These are phyloP conservation scores for Phialemoniopsis sp. DNA, from an alignment of 2,329 filamentous ascomycete genomes.

Conservation along the genomic window DNA sequence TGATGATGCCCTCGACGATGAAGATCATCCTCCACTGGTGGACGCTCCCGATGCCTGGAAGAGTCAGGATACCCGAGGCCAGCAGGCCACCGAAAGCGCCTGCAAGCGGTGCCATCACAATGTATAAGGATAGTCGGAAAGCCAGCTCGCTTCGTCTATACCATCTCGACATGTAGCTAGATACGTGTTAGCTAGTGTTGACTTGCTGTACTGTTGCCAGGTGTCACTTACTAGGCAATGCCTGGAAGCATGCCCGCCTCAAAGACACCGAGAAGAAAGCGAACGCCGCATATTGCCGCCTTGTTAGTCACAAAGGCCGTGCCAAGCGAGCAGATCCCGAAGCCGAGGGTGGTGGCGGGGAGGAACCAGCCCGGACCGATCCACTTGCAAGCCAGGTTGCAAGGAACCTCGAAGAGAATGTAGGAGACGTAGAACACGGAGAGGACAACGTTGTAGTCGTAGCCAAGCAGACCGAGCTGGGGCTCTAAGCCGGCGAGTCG, in stretches of 20 bases:
- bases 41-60: slow-evolving; percentile 51
- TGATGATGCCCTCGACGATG: slow-evolving; percentile 64
- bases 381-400: slow-evolving; percentile 57
- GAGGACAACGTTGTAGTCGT: slow-evolving; percentile 58
- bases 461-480: slow-evolving; percentile 46
- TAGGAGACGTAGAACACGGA: slow-evolving; percentile 61
- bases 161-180: slow-evolving; percentile 57
- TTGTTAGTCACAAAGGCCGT: slow-evolving; percentile 54
- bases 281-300: slow-evolving; percentile 40
- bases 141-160: slow-evolving; percentile 58
- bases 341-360: slow-evolving; percentile 48
- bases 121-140: slow-evolving; percentile 57
- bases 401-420: slow-evolving; percentile 59
- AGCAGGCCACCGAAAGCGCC: slow-evolving; percentile 62
- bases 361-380: slow-evolving; percentile 61
- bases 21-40: slow-evolving; percentile 68
- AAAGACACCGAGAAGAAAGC: slow-evolving; percentile 55
- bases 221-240: no score
- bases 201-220: no score
- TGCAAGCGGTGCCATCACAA: slow-evolving; percentile 59
- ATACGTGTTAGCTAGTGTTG: no score
- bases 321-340: slow-evolving; percentile 51
- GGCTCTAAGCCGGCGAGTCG: slow-evolving; percentile 50
- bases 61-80: no score
- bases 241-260: slow-evolving; percentile 64